Evolutionary conservation across 208 protist species (phyloP).

Genomic region (Crithidia brevicula): DNA sequence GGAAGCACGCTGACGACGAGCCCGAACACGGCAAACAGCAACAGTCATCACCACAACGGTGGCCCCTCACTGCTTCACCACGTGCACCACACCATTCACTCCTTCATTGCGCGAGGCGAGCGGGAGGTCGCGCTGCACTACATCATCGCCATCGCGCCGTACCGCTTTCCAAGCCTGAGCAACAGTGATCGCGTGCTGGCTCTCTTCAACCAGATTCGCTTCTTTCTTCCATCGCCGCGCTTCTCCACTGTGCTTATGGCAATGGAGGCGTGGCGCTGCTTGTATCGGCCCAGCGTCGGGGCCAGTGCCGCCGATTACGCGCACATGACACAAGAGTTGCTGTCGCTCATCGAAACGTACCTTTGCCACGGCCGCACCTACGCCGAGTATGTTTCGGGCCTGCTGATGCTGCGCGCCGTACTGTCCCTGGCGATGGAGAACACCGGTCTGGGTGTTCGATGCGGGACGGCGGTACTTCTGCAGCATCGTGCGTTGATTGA

Average conservation of each 20-base stretch:
- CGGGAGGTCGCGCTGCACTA: slow-evolving; percentile 64
- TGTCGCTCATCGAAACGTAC: slow-evolving; percentile 52
- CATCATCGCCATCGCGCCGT: slow-evolving; percentile 59
- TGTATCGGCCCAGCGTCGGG: slow-evolving; percentile 53
- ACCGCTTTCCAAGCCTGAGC: slow-evolving; percentile 40
- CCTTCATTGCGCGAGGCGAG: slow-evolving; percentile 56
- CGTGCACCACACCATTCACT: slow-evolving; percentile 49
- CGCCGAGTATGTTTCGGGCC: slow-evolving; percentile 57
- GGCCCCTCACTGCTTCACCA: slow-evolving; percentile 18
- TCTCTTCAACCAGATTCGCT: slow-evolving; percentile 64
- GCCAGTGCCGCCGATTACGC: slow-evolving; percentile 50
- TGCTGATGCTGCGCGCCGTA: slow-evolving; percentile 66
- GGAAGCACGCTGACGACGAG: slow-evolving; percentile 7
- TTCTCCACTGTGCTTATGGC: slow-evolving; percentile 66
- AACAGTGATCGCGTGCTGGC: slow-evolving; percentile 61
- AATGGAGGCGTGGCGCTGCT: slow-evolving; percentile 68
- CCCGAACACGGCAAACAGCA: slow-evolving; percentile 3
- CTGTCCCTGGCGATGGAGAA: slow-evolving; percentile 44
- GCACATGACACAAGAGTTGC: slow-evolving; percentile 55
- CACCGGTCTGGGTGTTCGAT: slow-evolving; percentile 6
- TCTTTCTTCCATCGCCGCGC: slow-evolving; percentile 54
- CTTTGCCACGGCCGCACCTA: slow-evolving; percentile 46
- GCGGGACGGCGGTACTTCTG: slow-evolving; percentile 22
- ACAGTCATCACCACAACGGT: background rate
- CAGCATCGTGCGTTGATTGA: slow-evolving; percentile 50